phyloP scores from a whole-genome alignment of 2,329 filamentous ascomycete species.

The Keithomyces neogunnii region DNA sequence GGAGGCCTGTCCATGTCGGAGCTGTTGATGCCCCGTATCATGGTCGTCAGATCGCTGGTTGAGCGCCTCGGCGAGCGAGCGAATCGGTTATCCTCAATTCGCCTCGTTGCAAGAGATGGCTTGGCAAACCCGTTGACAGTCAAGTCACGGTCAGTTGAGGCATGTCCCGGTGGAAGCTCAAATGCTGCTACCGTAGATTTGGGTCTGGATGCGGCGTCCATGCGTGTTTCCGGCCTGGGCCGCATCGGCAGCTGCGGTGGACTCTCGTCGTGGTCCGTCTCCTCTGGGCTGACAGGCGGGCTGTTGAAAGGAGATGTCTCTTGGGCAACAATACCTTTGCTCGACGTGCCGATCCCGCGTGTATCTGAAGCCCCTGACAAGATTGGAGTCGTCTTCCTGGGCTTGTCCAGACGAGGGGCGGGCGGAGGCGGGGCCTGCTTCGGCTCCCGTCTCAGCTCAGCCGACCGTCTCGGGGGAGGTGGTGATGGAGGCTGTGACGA shows the following conservation, averaged over 20 bases:
- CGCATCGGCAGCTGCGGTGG: slow-evolving; percentile 41
- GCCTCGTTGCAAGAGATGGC: slow-evolving; percentile 29
- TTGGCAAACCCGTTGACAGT: slow-evolving; percentile 32
- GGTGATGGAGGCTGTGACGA: slow-evolving; percentile 51
- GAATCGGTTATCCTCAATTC: slow-evolving; percentile 35
- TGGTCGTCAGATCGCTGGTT: slow-evolving; percentile 10
- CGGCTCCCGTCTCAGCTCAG: slow-evolving; percentile 42
- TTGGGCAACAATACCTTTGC: slow-evolving; percentile 18
- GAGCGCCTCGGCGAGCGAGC: slow-evolving; percentile 40
- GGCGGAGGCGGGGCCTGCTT: slow-evolving; percentile 54
- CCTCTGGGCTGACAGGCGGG: slow-evolving; percentile 64
- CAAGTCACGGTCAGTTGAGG: slow-evolving; percentile 35
- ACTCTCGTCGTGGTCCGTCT: slow-evolving; percentile 35
- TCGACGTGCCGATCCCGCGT: slow-evolving; percentile 6
- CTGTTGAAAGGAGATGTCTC: slow-evolving; percentile 76
- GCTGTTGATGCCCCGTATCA: slow-evolving; percentile 5
- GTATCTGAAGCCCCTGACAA: slow-evolving; percentile 9
- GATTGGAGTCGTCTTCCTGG: slow-evolving; percentile 23
- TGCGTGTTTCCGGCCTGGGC: slow-evolving; percentile 33
- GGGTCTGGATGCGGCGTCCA: slow-evolving; percentile 15
- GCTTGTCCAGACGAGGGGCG: slow-evolving; percentile 72
- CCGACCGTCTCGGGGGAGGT: slow-evolving; percentile 55
- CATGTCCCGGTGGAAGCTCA: slow-evolving; percentile 48
- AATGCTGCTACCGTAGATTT: slow-evolving; percentile 19
- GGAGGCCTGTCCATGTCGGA: slow-evolving; percentile 18